These are phyloP conservation scores for Ustulina deusta DNA, from an alignment of 2,329 filamentous ascomycete genomes.

Conservation along the genomic window DNA sequence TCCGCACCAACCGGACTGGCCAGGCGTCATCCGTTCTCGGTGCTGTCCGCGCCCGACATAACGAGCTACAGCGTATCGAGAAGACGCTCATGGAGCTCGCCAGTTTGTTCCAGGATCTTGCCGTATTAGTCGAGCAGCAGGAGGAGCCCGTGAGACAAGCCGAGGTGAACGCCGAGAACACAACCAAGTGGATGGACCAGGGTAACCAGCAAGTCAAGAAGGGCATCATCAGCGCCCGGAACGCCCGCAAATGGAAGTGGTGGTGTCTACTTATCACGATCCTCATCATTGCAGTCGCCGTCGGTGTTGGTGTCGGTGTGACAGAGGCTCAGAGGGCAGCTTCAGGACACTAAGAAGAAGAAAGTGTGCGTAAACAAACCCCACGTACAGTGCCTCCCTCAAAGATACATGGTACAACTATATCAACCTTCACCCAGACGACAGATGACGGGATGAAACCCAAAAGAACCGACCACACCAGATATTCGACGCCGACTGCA, in stretches of 20 bases:
- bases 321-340: conserved; percentile 29
- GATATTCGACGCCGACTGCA: conserved; percentile 8
- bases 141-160: conserved; percentile 71
- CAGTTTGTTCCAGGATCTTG: conserved; percentile 78
- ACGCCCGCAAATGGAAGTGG: conserved; percentile 83
- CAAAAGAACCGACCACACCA: conserved; percentile 12
- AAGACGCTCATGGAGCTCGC: conserved; percentile 77
- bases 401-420: background rate
- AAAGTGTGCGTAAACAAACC: background rate
- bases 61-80: conserved; percentile 85
- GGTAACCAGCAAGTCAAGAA: conserved; percentile 77
- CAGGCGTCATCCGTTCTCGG: conserved; percentile 80
- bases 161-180: conserved; percentile 74
- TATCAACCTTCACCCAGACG: background rate
- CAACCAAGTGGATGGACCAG: conserved; percentile 73
- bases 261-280: conserved; percentile 75
- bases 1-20: conserved; percentile 79
- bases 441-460: conserved; percentile 8
- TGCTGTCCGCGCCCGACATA: conserved; percentile 83
- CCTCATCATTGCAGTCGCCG: conserved; percentile 67
- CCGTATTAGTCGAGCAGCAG: conserved; percentile 79
- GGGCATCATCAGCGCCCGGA: conserved; percentile 74
- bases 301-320: conserved; percentile 54
- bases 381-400: background rate
- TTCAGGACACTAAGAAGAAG: conserved; percentile 16